These are phyloP conservation scores for Puccinia triticina DNA, from an alignment of 1,284 basidiomycete genomes.

Conservation along the genomic window DNA sequence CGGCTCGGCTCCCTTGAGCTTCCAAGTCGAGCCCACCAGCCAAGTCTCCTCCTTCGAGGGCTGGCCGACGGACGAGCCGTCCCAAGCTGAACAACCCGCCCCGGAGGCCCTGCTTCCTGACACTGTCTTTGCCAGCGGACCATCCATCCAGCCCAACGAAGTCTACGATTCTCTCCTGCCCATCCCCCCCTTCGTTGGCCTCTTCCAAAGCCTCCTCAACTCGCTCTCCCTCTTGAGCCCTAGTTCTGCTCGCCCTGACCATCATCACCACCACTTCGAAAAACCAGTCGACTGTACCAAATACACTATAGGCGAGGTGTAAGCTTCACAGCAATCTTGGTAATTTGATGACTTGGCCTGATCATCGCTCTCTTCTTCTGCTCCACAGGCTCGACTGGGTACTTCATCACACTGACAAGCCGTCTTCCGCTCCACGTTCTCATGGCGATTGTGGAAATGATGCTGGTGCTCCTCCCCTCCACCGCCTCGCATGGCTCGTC, in stretches of 20 bases:
- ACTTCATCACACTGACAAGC: too few relatives aligned
- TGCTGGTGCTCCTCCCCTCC: conserved; percentile 53
- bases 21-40: neutral
- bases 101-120: too few relatives aligned
- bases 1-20: neutral
- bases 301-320: neutral
- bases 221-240: too few relatives aligned
- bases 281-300: neutral
- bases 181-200: too few relatives aligned
- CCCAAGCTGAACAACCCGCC: too few relatives aligned
- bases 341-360: neutral
- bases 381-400: conserved; percentile 6
- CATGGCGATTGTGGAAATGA: neutral
- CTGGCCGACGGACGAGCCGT: too few relatives aligned
- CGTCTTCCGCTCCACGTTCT: conserved; percentile 7
- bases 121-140: too few relatives aligned
- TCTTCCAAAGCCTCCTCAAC: too few relatives aligned
- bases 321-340: neutral
- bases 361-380: neutral
- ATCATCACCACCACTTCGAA: neutral
- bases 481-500: conserved; percentile 56
- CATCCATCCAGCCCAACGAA: too few relatives aligned
- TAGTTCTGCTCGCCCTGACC: too few relatives aligned
- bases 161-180: too few relatives aligned
- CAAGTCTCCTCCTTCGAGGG: neutral